Evolutionary conservation across 345 rosid genomes (phyloP).

Genomic region (Moricandia moricandioides): DNA sequence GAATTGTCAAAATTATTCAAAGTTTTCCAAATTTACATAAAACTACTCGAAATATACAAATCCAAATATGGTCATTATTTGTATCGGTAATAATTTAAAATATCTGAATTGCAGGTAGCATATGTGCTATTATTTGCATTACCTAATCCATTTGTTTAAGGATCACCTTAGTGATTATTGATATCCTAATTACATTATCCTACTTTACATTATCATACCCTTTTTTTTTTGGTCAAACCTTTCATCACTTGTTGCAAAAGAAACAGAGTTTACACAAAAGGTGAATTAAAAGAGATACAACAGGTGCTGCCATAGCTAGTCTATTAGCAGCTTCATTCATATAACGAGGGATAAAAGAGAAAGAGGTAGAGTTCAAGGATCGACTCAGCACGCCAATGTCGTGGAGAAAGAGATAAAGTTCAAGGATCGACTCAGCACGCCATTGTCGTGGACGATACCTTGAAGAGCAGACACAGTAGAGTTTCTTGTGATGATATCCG

Average conservation of each 20-base stretch:
- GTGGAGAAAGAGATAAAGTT: background rate
- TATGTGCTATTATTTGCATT: too few species aligned
- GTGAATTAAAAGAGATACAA: background rate
- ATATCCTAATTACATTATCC: background rate
- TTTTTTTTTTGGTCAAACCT: background rate
- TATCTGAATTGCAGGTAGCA: too few species aligned
- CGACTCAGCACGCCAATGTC: background rate
- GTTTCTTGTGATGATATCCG: background rate
- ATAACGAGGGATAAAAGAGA: background rate
- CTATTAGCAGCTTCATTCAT: background rate
- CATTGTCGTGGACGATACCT: background rate
- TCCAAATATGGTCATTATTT: too few species aligned
- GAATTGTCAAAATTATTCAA: too few species aligned
- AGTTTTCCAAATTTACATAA: too few species aligned
- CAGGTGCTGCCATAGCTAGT: background rate
- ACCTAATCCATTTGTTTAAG: too few species aligned
- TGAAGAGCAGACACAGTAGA: background rate
- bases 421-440: background rate
- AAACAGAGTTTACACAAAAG: background rate
- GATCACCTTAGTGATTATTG: too few species aligned
- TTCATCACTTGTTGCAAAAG: background rate
- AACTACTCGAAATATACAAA: too few species aligned
- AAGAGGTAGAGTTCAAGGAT: background rate
- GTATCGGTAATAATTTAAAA: too few species aligned
- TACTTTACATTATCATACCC: too few species aligned